Conservation (phyloP, 2,329 filamentous ascomycete species). For the Aspergillus sergii region DNA sequence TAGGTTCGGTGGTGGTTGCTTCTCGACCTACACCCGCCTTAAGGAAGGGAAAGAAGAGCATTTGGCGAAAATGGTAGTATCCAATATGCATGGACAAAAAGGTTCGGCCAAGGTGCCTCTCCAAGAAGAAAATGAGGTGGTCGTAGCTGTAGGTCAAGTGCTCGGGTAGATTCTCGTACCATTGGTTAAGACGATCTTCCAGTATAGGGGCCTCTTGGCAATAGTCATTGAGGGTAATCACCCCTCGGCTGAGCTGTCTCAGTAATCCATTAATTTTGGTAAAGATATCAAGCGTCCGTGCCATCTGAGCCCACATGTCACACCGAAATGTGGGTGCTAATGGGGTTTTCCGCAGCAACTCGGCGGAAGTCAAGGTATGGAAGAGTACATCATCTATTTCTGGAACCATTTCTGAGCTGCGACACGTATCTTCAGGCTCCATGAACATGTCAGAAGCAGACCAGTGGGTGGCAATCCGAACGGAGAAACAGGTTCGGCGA, state of each 20-base stretch:
- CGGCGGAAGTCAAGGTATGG: conserved; percentile 10
- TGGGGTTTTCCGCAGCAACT: conserved; percentile 5
- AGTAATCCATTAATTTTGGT: conserved; percentile 20
- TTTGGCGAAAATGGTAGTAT: conserved; percentile 25
- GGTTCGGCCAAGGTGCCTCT: conserved; percentile 20
- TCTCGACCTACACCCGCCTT: conserved; percentile 10
- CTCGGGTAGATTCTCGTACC: conserved; percentile 17
- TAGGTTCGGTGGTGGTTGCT: neutral
- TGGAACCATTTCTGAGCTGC: conserved; percentile 6
- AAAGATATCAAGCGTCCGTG: conserved; percentile 20
- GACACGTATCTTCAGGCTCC: conserved; percentile 14
- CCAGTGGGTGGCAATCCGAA: conserved; percentile 24
- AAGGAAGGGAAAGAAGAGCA: conserved; percentile 27
- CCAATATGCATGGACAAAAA: conserved; percentile 28
- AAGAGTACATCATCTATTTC: conserved; percentile 26
- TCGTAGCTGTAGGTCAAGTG: conserved; percentile 15
- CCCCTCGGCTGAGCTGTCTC: conserved; percentile 17
- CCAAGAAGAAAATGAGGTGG: conserved; percentile 18
- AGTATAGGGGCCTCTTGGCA: conserved; percentile 14
- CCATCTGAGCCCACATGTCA: conserved; percentile 28
- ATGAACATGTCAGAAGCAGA: conserved; percentile 23
- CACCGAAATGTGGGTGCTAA: conserved; percentile 8
- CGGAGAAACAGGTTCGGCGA: conserved; percentile 24
- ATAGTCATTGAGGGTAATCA: conserved; percentile 21
- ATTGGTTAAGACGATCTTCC: conserved; percentile 17